These are phyloP conservation scores for Neohortaea acidophila DNA, from an alignment of 495 filamentous ascomycete genomes.

Conservation along the genomic window DNA sequence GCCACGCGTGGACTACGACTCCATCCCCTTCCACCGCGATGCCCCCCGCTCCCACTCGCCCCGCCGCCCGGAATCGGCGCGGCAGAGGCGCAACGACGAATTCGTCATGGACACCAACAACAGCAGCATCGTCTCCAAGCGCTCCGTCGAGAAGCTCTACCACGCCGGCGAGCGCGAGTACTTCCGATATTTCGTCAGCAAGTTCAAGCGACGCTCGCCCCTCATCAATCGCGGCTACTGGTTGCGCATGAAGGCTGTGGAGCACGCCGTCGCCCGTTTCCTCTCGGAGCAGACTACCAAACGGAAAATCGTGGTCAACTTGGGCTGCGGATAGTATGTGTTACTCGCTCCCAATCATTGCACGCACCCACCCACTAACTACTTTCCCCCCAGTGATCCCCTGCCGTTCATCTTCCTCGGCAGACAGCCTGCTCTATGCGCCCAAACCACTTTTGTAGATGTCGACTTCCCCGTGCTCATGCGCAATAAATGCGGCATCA, in stretches of 20 bases:
- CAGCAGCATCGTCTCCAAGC: conserved; percentile 78
- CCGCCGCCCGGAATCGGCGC: conserved; percentile 3
- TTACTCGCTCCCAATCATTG: too few relatives aligned
- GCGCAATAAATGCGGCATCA: conserved; percentile 50
- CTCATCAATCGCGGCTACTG: conserved; percentile 81
- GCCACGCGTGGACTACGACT: conserved; percentile 2
- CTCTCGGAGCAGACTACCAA: conserved; percentile 42
- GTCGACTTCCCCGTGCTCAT: conserved; percentile 79
- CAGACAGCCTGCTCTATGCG: conserved; percentile 40
- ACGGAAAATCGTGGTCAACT: conserved; percentile 62
- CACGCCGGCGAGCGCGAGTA: conserved; percentile 56
- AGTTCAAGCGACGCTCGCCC: conserved; percentile 62
- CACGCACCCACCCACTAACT: too few relatives aligned
- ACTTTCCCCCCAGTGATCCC: conserved; percentile 85
- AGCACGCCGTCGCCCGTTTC: conserved; percentile 55
- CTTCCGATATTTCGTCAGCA: conserved; percentile 74
- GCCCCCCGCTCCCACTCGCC: background rate
- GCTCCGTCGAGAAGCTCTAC: conserved; percentile 76
- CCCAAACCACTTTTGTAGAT: conserved; percentile 56
- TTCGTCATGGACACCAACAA: conserved; percentile 56
- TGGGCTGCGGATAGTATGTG: conserved; percentile 90
- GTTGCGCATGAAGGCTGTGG: conserved; percentile 69
- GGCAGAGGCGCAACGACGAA: conserved; percentile 16
- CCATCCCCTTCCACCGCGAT: background rate
- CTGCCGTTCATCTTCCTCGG: conserved; percentile 72